A percentile compares a stretch with the other conserved stretches of the same genome.
Conservation (phyloP, 768 basidiomycete genomes). For the Mrakia frigida region DNA sequence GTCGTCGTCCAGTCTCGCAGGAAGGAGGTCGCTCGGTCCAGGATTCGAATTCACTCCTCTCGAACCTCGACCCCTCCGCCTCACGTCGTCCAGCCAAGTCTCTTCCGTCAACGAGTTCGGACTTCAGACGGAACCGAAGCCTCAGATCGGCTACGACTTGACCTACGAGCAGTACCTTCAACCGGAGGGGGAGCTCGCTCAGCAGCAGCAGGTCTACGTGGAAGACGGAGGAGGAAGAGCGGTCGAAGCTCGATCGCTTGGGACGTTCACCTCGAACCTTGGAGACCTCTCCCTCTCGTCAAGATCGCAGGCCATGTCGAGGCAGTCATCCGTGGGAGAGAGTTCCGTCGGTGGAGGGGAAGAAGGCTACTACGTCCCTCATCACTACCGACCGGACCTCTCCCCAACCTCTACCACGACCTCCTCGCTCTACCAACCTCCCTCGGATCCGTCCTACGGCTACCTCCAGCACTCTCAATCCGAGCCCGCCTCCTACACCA, state of each 20-base stretch:
- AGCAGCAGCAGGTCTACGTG: not conserved
- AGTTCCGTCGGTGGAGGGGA: too few species aligned
- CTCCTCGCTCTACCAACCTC: too few species aligned
- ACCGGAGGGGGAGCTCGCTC: not conserved
- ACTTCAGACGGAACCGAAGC: not conserved
- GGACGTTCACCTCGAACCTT: too few species aligned
- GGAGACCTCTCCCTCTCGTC: too few species aligned
- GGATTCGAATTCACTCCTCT: slow-evolving; percentile 11
- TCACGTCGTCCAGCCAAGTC: not conserved
- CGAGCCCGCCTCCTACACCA: too few species aligned
- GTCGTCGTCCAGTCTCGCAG: not conserved
- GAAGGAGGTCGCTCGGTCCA: slow-evolving; percentile 7
- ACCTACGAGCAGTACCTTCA: not conserved
- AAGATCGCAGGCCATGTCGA: too few species aligned
- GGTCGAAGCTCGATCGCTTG: not conserved
- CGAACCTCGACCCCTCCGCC: not conserved
- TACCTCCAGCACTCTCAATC: too few species aligned
- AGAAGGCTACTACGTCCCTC: too few species aligned
- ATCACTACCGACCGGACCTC: too few species aligned
- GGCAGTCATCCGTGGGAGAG: too few species aligned
- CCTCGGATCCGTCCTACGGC: too few species aligned
- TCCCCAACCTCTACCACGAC: too few species aligned
- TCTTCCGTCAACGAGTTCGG: not conserved
- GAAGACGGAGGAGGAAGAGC: not conserved
- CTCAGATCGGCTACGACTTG: not conserved